phyloP scores from a whole-genome alignment of 768 basidiomycete genomes.

The Cyclocybe cylindracea region DNA sequence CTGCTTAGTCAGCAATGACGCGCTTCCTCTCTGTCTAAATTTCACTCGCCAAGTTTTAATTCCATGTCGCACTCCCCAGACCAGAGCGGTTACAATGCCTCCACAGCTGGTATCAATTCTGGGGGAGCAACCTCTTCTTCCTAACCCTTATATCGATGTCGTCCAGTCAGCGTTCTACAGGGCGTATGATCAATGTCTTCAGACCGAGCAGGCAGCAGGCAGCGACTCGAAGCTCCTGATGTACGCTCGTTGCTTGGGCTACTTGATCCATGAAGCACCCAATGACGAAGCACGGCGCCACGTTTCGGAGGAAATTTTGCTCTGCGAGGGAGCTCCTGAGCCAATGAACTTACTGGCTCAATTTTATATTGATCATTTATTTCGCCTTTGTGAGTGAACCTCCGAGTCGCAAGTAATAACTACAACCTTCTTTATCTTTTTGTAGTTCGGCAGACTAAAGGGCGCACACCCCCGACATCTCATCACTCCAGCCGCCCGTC shows the following conservation, averaged over 20 bases:
- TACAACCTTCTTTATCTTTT: not conserved
- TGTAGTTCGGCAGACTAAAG: constrained; percentile 4
- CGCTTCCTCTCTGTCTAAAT: not conserved
- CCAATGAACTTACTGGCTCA: not conserved
- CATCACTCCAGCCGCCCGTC: constrained; percentile 4
- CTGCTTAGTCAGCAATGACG: constrained; percentile 27
- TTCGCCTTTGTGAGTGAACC: constrained; percentile 2
- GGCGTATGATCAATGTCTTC: too few relatives aligned
- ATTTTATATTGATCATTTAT: not conserved
- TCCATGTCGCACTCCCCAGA: not conserved
- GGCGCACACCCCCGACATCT: constrained; percentile 3
- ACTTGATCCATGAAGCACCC: constrained; percentile 1
- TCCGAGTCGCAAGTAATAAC: not conserved
- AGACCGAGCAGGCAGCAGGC: too few relatives aligned
- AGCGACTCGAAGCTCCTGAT: not conserved
- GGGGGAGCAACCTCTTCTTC: too few relatives aligned
- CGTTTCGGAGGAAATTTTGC: not conserved
- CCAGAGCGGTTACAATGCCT: not conserved
- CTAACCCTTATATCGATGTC: too few relatives aligned
- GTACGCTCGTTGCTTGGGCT: constrained; percentile 6
- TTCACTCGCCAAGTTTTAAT: not conserved
- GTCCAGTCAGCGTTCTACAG: too few relatives aligned
- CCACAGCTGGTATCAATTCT: too few relatives aligned
- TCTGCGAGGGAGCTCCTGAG: not conserved
- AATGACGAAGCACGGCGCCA: not conserved